Evolutionary conservation across 176 grass and related monocot species (phyloP).

Genomic region (Oryza glumipatula): DNA sequence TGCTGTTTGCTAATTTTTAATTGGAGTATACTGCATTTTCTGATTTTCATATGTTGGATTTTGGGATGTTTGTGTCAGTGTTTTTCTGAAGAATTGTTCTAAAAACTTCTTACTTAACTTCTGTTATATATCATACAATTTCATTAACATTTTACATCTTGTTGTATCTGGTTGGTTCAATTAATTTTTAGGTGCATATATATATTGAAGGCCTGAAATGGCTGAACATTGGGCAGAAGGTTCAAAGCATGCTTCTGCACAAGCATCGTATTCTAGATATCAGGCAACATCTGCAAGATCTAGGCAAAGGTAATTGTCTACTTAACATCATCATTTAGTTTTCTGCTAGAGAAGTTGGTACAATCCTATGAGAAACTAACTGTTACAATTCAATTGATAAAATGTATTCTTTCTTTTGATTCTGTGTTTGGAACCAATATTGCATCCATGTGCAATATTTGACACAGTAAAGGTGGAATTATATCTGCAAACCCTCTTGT

Average conservation of each 20-base stretch:
- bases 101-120: constrained; percentile 21
- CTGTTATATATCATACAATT: constrained; percentile 7
- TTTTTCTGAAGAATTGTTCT: constrained; percentile 12
- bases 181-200: constrained; percentile 32
- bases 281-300: constrained; percentile 20
- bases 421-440: background rate
- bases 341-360: constrained; percentile 9
- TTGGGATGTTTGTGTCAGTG: constrained; percentile 6
- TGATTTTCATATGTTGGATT: background rate
- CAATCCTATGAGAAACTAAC: background rate
- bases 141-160: background rate
- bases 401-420: background rate
- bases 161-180: constrained; percentile 7
- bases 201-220: constrained; percentile 40
- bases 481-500: background rate
- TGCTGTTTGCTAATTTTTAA: constrained; percentile 6
- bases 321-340: constrained; percentile 8
- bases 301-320: constrained; percentile 43
- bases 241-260: constrained; percentile 32
- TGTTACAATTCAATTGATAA: background rate
- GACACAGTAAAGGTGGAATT: background rate
- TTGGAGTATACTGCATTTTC: background rate
- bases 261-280: constrained; percentile 33
- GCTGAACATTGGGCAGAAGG: constrained; percentile 46
- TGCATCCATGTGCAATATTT: constrained; percentile 10